Base-by-base conservation (phyloP, 495 filamentous ascomycete genomes). In the Hypoxylon perforatum region DNA sequence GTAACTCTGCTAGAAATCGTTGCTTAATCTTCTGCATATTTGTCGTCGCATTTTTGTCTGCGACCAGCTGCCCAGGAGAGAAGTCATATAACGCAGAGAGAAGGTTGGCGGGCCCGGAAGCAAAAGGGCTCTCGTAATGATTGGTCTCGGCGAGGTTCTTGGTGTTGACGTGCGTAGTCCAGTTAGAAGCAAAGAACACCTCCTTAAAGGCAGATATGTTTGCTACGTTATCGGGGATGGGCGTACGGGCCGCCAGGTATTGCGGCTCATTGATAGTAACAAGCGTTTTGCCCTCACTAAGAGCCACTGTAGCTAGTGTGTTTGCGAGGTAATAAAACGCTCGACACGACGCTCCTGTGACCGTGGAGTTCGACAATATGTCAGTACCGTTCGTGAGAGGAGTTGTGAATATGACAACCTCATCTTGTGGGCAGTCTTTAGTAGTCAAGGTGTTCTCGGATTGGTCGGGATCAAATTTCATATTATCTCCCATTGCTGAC, bases 1-100 rank as follows among this genome's bases (percentile, higher is more conserved):
- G 36, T 0, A 73, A 61, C 28, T 80, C 78, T 0, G 75, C 78
- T 58, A 79, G 68, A 41, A 74, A 78, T 6, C 78, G 69, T 36
- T 77, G 76, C 28, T 78, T 75, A 8, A 77, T 54, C 28, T 66
- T 71, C 3, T 48, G 67, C 3, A 73, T 74, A 35, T 67, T 67
- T 8, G 19, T 7, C 0, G 59, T 39, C 22, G 57, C 28, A 11
- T 68, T 19, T 12, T 61, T 50, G 59, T 74, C 71, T 0, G 19
- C 55, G 19, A 69, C 41, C 22, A 78, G 46, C 4, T 42, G 11
- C 0, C 56, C 63, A 12, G 73, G 64, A 18, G 64, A 64, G n/a
- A 72, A 78, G 30, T 54, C 71, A 18, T 70, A 36, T 50, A 73
- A 70, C 17, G 74, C 70, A 6, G 64, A 22, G 11, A 69, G 36